These are phyloP conservation scores for Fraxinus albicans DNA, from an alignment of 305 asterid genomes.

Conservation along the genomic window DNA sequence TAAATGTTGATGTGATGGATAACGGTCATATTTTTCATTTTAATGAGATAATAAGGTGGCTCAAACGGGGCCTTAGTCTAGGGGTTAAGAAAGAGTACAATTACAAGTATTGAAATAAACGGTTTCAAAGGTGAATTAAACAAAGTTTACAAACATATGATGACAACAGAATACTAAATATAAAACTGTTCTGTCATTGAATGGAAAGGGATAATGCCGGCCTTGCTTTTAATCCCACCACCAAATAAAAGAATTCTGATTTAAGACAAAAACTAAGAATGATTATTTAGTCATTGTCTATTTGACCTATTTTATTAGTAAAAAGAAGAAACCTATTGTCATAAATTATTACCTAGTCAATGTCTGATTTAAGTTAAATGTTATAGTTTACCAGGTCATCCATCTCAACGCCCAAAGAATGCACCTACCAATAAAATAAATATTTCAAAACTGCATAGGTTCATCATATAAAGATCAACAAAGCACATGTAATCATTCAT, in stretches of 20 bases:
- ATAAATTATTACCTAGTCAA: neutral
- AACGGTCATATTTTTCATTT: too few relatives aligned
- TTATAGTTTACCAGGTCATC: constrained; percentile 29
- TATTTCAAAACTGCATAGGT: neutral
- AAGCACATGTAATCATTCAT: neutral
- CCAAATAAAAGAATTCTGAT: neutral
- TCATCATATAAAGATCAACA: constrained; percentile 20
- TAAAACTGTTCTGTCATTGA: neutral
- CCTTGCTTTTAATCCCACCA: neutral
- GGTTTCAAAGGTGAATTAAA: constrained; percentile 1
- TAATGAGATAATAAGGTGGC: too few relatives aligned
- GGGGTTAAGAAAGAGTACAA: neutral
- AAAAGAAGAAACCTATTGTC: neutral
- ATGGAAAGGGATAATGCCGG: constrained; percentile 11
- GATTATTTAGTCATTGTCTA: neutral
- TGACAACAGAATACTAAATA: neutral
- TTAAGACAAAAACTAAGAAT: too few relatives aligned
- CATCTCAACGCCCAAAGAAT: neutral
- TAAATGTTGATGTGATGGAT: too few relatives aligned
- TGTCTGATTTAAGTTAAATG: neutral
- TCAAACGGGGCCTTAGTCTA: neutral
- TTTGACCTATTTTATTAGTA: neutral
- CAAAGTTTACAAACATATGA: neutral
- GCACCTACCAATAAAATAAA: neutral
- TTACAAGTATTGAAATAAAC: neutral